These are phyloP conservation scores for Colletotrichum siamense DNA, from an alignment of 2,329 filamentous ascomycete species.

Conservation along the genomic window DNA sequence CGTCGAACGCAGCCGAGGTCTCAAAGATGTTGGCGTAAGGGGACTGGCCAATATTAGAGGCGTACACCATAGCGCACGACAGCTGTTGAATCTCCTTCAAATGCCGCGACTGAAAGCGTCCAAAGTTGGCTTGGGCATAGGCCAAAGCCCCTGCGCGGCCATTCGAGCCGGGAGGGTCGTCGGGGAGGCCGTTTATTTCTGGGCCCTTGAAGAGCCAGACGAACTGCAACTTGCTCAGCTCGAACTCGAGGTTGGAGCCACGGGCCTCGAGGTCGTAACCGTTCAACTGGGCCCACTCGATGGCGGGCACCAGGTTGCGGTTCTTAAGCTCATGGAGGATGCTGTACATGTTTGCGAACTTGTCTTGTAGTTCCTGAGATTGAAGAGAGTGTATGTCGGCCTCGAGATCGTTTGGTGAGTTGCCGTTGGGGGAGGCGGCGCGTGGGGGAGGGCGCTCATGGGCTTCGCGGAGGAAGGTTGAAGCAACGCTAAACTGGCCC, in stretches of 20 bases:
- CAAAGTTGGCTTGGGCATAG: constrained; percentile 80
- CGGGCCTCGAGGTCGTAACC: constrained; percentile 74
- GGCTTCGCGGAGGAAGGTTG: constrained; percentile 81
- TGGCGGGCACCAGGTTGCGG: constrained; percentile 80
- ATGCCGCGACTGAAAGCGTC: constrained; percentile 76
- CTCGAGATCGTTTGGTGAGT: constrained; percentile 5
- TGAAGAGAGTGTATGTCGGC: constrained; percentile 63
- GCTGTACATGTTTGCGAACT: constrained; percentile 89
- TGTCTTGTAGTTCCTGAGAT: constrained; percentile 73
- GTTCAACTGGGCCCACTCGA: constrained; percentile 82
- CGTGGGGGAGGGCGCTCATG: constrained; percentile 37
- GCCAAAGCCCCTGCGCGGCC: constrained; percentile 70
- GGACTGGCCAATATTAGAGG: constrained; percentile 73
- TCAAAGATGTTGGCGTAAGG: constrained; percentile 84
- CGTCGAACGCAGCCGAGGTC: constrained; percentile 77
- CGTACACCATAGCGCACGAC: constrained; percentile 80
- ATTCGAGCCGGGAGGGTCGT: constrained; percentile 48
- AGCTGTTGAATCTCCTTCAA: constrained; percentile 81
- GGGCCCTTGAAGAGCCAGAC: constrained; percentile 82
- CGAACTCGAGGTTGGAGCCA: constrained; percentile 94
- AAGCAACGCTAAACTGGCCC: constrained; percentile 88
- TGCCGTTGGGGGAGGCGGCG: constrained; percentile 19
- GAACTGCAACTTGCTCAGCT: constrained; percentile 88
- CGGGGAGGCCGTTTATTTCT: constrained; percentile 58
- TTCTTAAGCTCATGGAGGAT: constrained; percentile 81